A percentile compares a stretch with the other conserved stretches of the same genome.
Conservation (phyloP, 164 flowering plant species). For the Stephania yunnanensis region DNA sequence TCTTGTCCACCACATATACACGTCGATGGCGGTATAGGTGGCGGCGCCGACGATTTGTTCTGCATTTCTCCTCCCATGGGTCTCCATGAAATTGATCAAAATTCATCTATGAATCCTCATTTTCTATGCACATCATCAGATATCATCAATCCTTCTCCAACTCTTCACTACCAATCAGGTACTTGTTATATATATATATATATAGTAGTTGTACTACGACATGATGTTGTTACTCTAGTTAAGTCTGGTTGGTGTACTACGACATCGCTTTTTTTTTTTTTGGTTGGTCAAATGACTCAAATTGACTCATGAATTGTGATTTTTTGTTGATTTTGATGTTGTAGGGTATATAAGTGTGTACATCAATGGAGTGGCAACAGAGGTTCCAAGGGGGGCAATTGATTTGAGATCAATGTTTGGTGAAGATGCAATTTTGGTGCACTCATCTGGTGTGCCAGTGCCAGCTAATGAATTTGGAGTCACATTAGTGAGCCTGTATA, state of each 20-base stretch:
- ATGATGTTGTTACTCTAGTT: too few relatives aligned
- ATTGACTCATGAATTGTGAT: too few relatives aligned
- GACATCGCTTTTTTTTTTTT: too few relatives aligned
- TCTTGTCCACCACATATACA: neutral
- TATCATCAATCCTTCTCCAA: conserved; percentile 21
- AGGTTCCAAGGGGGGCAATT: conserved; percentile 61
- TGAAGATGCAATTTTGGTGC: conserved; percentile 59
- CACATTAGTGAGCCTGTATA: conserved; percentile 59
- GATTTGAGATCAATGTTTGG: conserved; percentile 76
- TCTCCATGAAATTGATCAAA: conserved; percentile 30
- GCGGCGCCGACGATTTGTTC: conserved; percentile 16
- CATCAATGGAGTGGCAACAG: conserved; percentile 76
- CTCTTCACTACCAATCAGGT: conserved; percentile 49
- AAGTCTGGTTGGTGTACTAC: too few relatives aligned
- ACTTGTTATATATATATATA: too few relatives aligned
- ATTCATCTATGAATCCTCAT: conserved; percentile 6
- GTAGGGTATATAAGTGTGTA: conserved; percentile 67
- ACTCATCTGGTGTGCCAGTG: conserved; percentile 76
- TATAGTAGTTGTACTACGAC: too few relatives aligned
- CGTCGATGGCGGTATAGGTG: neutral
- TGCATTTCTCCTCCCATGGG: conserved; percentile 41
- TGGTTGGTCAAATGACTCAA: too few relatives aligned
- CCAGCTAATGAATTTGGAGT: conserved; percentile 60
- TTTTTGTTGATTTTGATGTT: neutral
- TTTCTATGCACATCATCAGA: conserved; percentile 25